phyloP scores from a whole-genome alignment of 306 rosid genomes.

The Myrica gale region DNA sequence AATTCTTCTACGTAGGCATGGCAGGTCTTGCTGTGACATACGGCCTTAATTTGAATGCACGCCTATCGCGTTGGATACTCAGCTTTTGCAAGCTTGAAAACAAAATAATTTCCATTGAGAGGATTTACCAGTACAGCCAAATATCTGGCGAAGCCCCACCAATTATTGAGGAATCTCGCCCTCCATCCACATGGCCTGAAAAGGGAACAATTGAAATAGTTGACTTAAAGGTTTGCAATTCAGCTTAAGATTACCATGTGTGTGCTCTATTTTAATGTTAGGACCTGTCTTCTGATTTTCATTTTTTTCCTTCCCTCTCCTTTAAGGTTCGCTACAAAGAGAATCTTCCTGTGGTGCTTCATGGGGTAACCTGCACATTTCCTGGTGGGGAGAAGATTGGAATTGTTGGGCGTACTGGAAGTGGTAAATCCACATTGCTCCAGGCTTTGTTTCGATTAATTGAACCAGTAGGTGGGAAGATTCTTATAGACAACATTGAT shows the following conservation, averaged over 20 bases:
- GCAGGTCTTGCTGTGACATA: conserved; percentile 96
- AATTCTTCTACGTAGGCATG: conserved; percentile 62
- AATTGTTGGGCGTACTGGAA: conserved; percentile 92
- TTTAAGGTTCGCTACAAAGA: conserved; percentile 91
- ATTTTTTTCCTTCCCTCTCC: conserved; percentile 6
- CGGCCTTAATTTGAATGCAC: conserved; percentile 82
- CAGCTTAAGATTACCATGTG: conserved; percentile 14
- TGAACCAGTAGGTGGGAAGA: conserved; percentile 75
- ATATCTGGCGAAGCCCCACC: conserved; percentile 77
- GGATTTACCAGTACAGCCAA: conserved; percentile 93
- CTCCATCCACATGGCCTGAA: conserved; percentile 81
- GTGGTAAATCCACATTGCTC: conserved; percentile 94
- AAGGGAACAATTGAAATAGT: conserved; percentile 67
- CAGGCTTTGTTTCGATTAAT: conserved; percentile 88
- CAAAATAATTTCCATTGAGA: conserved; percentile 90
- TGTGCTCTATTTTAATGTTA: conserved; percentile 7
- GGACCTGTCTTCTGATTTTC: neutral
- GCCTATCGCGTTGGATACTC: conserved; percentile 90
- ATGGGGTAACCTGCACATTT: conserved; percentile 71
- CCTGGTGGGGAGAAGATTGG: conserved; percentile 95
- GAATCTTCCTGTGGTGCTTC: conserved; percentile 85
- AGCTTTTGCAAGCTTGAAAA: conserved; percentile 99
- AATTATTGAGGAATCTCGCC: conserved; percentile 63
- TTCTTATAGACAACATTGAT: conserved; percentile 73
- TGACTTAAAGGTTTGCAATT: conserved; percentile 68